Evolutionary conservation across 2,329 filamentous ascomycete genomes (phyloP), one percentile per base, ranked within the genome.

Genomic region (Chaetomiaceae sp.): DNA sequence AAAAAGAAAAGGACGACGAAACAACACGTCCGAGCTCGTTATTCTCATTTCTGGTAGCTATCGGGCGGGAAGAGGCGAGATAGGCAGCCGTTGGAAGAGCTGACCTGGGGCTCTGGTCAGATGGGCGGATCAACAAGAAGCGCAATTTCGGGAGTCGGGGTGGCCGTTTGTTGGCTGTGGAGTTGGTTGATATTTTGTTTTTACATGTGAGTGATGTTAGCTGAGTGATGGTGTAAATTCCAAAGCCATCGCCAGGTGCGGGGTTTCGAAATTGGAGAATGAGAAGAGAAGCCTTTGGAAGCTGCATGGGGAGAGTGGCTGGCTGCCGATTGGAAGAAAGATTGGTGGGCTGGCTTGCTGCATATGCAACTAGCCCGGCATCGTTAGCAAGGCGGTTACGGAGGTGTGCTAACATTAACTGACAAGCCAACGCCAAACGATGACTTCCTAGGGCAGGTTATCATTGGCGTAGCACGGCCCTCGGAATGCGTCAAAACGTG

Each of bases 11-110:
- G n/a, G n/a, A n/a, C n/a, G n/a, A n/a, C n/a, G n/a, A n/a, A 27
- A 19, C 27, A 16, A 5, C 20, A 25, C 14, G 13, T 55, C 57
- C 53, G 42, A 49, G 55, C 51, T 53, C 39, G 21, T 31, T 14
- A 17, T 19, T 35, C 23, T 19, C 25, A 23, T 48, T 40, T 50
- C 27, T 39, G 54, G 54, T 10, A 27, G 10, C 25, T 60, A 58
- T 49, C 56, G 58, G 47, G 42, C 58, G 59, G 59, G 56, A 59
- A 57, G 50, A 61, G 58, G 59, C 59, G 59, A 61, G 44, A 31
- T n/a, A 37, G 21, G 17, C 20, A 30, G 31, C 21, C 42, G 42
- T 39, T n/a, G 37, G n/a, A 12, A 21, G 19, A 17, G 23, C 35
- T 16, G 25, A 23, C 35, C 25, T 23, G 44, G 34, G 23, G 25